Conservation (phyloP, 1,284 basidiomycete genomes). For the Microbotryomycetes sp. region DNA sequence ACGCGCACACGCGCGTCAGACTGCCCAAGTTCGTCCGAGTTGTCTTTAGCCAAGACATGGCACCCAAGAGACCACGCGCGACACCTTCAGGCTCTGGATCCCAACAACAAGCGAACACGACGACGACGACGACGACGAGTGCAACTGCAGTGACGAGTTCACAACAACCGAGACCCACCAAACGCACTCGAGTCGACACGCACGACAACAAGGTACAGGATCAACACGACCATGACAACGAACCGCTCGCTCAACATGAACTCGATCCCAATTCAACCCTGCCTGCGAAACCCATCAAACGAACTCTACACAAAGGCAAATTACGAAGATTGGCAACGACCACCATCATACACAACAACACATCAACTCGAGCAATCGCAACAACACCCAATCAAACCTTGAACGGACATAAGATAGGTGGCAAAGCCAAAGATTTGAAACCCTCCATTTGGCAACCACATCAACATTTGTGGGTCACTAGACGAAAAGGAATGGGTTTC, state of each 20-base stretch:
- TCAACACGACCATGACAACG: background rate
- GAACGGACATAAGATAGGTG: conserved; percentile 18
- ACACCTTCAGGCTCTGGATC: background rate
- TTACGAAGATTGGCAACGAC: conserved; percentile 19
- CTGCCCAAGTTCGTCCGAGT: too few relatives aligned
- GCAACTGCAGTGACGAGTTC: background rate
- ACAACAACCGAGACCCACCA: conserved; percentile 2
- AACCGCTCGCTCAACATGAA: background rate
- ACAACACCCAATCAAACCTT: too few relatives aligned
- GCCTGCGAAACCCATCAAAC: conserved; percentile 4
- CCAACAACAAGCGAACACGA: background rate
- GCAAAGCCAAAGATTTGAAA: conserved; percentile 21
- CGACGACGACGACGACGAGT: background rate
- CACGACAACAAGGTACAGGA: background rate
- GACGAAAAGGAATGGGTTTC: conserved; percentile 24
- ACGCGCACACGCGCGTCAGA: too few relatives aligned
- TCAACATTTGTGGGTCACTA: conserved; percentile 34
- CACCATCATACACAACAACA: too few relatives aligned
- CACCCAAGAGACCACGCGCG: background rate
- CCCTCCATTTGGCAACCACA: conserved; percentile 6
- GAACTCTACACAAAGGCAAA: conserved; percentile 6
- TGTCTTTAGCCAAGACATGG: background rate
- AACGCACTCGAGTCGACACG: background rate
- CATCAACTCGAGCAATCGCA: too few relatives aligned
- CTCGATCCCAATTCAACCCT: background rate